A percentile compares a stretch with the other conserved stretches of the same genome.
Evolutionary conservation across 768 basidiomycete genomes (phyloP).

Genomic region (Lenzites betulinus): DNA sequence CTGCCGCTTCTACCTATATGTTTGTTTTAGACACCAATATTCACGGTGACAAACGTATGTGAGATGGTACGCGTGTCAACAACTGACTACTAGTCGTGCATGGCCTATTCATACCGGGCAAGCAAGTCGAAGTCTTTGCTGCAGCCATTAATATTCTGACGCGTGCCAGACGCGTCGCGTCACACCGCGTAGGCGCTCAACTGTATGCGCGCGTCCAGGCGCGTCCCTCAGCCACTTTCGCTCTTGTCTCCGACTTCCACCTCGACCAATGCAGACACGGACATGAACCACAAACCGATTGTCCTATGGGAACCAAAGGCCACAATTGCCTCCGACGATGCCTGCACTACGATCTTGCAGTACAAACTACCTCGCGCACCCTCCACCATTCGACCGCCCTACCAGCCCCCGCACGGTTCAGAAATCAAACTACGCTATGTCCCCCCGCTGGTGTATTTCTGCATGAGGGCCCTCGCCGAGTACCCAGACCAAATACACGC

Average conservation of each 20-base stretch:
- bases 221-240: neutral
- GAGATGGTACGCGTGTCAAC: too few relatives aligned
- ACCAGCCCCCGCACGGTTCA: constrained; percentile 4
- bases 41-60: too few relatives aligned
- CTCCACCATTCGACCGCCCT: constrained; percentile 17
- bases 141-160: too few relatives aligned
- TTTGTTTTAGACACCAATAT: too few relatives aligned
- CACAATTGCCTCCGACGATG: constrained; percentile 27
- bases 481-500: constrained; percentile 49
- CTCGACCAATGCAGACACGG: neutral
- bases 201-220: neutral
- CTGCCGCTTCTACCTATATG: too few relatives aligned
- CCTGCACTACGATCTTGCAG: constrained; percentile 28
- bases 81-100: too few relatives aligned
- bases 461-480: constrained; percentile 45
- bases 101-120: too few relatives aligned
- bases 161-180: constrained; percentile 3
- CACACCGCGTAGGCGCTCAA: constrained; percentile 13
- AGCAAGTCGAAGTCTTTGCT: too few relatives aligned
- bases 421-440: constrained; percentile 19
- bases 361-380: constrained; percentile 24
- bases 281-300: constrained; percentile 23
- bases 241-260: neutral
- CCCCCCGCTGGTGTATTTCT: constrained; percentile 58
- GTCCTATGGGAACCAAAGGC: constrained; percentile 23